These are phyloP conservation scores for Trichoderma oligosporum DNA, from an alignment of 2,329 filamentous ascomycete genomes.

Conservation along the genomic window DNA sequence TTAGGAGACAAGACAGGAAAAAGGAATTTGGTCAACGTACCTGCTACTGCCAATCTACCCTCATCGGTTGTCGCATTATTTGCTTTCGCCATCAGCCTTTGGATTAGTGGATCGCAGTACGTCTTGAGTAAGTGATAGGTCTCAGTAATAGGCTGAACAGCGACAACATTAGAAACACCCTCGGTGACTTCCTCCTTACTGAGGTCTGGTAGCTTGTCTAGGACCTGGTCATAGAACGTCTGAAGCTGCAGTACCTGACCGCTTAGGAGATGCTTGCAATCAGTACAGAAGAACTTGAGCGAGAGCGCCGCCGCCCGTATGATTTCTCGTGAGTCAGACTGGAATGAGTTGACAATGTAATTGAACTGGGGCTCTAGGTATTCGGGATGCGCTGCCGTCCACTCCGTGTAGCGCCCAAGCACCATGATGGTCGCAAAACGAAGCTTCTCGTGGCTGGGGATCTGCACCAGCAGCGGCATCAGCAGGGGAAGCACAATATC, in stretches of 20 bases:
- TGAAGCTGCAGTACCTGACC: conserved; percentile 83
- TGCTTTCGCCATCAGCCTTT: conserved; percentile 79
- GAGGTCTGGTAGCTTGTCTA: conserved; percentile 76
- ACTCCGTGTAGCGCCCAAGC: conserved; percentile 92
- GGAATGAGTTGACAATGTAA: conserved; percentile 92
- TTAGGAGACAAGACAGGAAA: neutral
- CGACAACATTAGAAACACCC: conserved; percentile 87
- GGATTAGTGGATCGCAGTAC: conserved; percentile 87
- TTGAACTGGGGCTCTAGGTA: conserved; percentile 89
- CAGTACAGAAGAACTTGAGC: conserved; percentile 95
- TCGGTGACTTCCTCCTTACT: conserved; percentile 97
- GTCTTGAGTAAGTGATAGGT: conserved; percentile 83
- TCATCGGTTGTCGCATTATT: conserved; percentile 79
- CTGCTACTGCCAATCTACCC: conserved; percentile 79
- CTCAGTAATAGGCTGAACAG: conserved; percentile 75
- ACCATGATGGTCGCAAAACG: conserved; percentile 98
- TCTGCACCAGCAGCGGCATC: conserved; percentile 89
- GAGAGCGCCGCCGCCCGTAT: conserved; percentile 86
- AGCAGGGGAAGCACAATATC: conserved; percentile 82
- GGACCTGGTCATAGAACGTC: conserved; percentile 83
- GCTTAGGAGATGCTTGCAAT: conserved; percentile 83
- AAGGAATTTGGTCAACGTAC: conserved; percentile 43
- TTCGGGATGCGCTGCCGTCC: conserved; percentile 91
- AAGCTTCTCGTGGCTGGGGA: conserved; percentile 95
- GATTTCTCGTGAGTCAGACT: conserved; percentile 84